Evolutionary conservation across 352 stramenopile genomes (phyloP), one percentile per base, ranked within the genome.

Genomic region (Phytophthora cajani): DNA sequence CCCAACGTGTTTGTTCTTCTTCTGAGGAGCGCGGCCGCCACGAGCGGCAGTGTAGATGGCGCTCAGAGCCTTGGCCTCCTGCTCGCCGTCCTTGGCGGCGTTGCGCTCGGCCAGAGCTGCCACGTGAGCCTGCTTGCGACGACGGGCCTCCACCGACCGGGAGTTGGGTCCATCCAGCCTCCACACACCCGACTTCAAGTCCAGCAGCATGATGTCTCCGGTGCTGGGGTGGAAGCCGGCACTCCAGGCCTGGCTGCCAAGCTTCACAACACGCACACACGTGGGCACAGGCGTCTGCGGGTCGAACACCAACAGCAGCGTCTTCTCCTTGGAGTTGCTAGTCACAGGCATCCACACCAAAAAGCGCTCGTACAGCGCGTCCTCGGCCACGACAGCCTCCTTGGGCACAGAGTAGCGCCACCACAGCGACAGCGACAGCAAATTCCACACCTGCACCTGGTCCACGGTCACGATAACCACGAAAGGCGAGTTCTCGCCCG

Each of bases 361-460:
- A 50, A 93, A 88, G 7, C 82, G 83, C 19, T 88, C 81, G 17
- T 72, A 61, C 44, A 74, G 63, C 6, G 75, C 53, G 38, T 80
- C 70, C 25, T 80, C 64, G 8, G 72, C 71, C 40, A 93, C 64
- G 16, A 75, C 73, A 27, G 67, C 64, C 17, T 75, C 64, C 11
- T 64, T 44, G 0, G 82, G 81, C 27, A 93, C 80, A 0, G 80
- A 77, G 61, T 93, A 93, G 12, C 85, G 79, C 88, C 88, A 96
- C 79, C 74, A 86, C 33, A 96, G 72, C 32, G 83, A 76, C 40
- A 87, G 72, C 14, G 77, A 82, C 21, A 96, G 62, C 60, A 96
- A 54, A 51, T 85, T 89, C 88, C 88, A 96, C 2, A 94, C 82
- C 62, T 96, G 88, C 10, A 96, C 65, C 40, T 92, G 79, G 7